A percentile compares a stretch with the other conserved stretches of the same genome.
Evolutionary conservation across 2,329 filamentous ascomycete species (phyloP).

Genomic region (Sporothrix inflata): DNA sequence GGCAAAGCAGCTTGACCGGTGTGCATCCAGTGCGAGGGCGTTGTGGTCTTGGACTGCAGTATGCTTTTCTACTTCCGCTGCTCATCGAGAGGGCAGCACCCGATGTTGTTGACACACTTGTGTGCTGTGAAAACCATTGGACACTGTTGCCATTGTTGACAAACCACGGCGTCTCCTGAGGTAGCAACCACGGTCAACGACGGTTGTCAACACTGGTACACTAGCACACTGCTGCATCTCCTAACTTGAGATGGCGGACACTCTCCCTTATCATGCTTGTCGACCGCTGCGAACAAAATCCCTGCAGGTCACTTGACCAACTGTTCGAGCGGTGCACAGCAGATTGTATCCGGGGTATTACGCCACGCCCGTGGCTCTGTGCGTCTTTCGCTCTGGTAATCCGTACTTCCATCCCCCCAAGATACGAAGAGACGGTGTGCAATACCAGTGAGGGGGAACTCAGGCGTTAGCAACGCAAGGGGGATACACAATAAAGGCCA

Average conservation of each 20-base stretch:
- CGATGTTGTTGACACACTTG: not conserved
- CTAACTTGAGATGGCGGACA: not conserved
- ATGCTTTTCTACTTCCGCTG: not conserved
- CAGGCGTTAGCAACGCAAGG: slow-evolving; percentile 9
- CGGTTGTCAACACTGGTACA: not conserved
- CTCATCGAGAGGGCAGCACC: not conserved
- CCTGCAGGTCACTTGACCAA: slow-evolving; percentile 11
- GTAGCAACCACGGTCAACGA: not conserved
- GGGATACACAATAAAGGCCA: not conserved
- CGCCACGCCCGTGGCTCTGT: not conserved
- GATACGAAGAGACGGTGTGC: slow-evolving; percentile 10
- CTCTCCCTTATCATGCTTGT: not conserved
- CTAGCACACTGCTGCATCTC: not conserved
- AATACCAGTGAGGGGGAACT: not conserved
- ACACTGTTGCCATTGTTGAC: slow-evolving; percentile 1
- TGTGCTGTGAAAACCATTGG: not conserved
- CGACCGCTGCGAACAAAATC: not conserved
- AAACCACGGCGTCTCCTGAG: not conserved
- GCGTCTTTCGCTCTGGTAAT: not conserved
- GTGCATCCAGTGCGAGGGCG: not conserved
- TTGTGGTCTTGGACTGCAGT: not conserved
- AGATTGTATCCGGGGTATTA: not conserved
- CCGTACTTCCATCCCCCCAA: not conserved
- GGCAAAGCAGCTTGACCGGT: not conserved
- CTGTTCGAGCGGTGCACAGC: slow-evolving; percentile 14